Evolutionary conservation across 2,329 filamentous ascomycete genomes (phyloP), one percentile per base, ranked within the genome.

Genomic region (Aspergillus fijiensis): DNA sequence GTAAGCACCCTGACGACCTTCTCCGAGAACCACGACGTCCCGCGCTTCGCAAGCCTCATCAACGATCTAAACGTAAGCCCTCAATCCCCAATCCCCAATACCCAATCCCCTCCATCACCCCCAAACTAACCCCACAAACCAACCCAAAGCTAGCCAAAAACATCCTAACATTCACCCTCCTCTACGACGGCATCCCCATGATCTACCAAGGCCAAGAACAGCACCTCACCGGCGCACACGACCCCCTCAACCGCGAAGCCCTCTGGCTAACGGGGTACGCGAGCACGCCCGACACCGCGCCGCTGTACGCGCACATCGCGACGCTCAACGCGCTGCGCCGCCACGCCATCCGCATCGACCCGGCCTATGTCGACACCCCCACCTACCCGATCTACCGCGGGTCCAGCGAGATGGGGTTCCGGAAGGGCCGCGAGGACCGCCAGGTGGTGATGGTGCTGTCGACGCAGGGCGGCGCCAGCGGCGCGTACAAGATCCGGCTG

Each of bases 191-290:
- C 25, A 84, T 89, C 49, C 86, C 86, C 0, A 85, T 88, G 58
- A 79, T 89, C 42, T 89, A 89, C 73, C 82, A 87, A 65, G 87
- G 87, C 31, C 84, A 86, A 63, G 87, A 89, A 72, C 87, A 89
- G 67, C 84, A 82, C 62, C 86, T 81, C 69, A 70, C 76, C 1
- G 82, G 82, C 19, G 79, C 77, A 16, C 77, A 72, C 53, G 72
- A 71, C 52, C 84, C 84, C 7, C 74, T 79, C 0, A 79, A 78
- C 54, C 82, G 85, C 48, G 83, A 86, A 69, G 81, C 84, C 25
- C 73, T 85, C 49, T 87, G 85, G 85, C 73, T 78, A 29, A 81
- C 81, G 42, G 71, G 70, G 23, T 87, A 81, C 73, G 68, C 78
- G 58, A 79, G 73, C 14, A 10, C 27, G 27, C 27, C 27, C 7